Base-by-base conservation (phyloP, 768 basidiomycete genomes). In the Pulveroboletus sp. region DNA sequence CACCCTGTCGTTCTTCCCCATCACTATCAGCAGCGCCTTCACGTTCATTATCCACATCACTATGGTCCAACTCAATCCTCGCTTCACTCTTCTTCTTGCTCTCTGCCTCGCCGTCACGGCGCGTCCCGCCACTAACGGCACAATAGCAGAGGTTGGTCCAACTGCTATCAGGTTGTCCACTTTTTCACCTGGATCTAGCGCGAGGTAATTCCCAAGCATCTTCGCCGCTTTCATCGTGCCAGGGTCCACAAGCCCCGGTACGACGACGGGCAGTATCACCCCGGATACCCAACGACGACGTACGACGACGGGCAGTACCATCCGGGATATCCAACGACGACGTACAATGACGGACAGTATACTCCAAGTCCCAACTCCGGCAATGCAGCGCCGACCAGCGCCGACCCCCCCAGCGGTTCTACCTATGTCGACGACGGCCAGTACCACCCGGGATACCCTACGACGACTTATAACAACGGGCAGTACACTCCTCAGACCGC, bases 1-100 rank as follows among this genome's bases (percentile, higher is more conserved):
- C 45, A 22, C 34, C 48, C 51, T 42, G 7, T 50, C 48, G 47
- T 55, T 23, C 19, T 41, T 43, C 43, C 38, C 36, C 55, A 56
- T 49, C 44, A 54, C 50, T 51, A 63, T 53, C 39, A 14, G 45
- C 40, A 37, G 40, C 38, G 39, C 16, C 40, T 23, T 42, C 63
- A 68, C 63, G 43, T 46, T 65, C 65, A 30, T 58, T 62, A 56
- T 41, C 22, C 27, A 58, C 65, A 65, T 63, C 17, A 60, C 57
- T 53, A 66, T 66, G 64, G 59, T 66, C 48, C 66, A 59, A 43
- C 57, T 68, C 52, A 52, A 47, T 22, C 32, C 55, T 50, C 66
- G 54, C 51, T 68, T 66, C 64, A 13, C 59, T 19, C n/a, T 56
- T 32, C 64, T 66, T 11, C 64, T 66, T 42, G 54, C 64, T 26